Evolutionary conservation across 2,329 filamentous ascomycete species (phyloP), one percentile per base, ranked within the genome.

Genomic region (Trichophyton rubrum): DNA sequence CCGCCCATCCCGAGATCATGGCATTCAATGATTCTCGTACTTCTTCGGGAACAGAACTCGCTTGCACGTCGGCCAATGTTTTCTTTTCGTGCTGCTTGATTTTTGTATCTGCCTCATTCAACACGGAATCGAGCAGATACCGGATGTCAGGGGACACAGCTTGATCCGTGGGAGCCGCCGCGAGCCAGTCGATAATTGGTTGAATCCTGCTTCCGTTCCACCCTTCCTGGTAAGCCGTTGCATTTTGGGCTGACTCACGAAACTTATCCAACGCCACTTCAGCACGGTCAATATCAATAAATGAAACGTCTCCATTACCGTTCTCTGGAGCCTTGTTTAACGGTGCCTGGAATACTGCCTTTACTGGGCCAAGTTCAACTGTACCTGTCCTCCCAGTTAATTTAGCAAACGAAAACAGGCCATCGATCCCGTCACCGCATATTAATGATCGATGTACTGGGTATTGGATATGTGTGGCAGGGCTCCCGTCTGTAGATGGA

Each of bases 391-490:
- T 67, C 22, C 66, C 67, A 47, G 73, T 64, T 51, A 74, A 61
- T 13, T 66, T 67, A 51, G 70, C 68, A 47, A 72, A 74, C 13
- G 71, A 66, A 38, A 76, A 67, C 0, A 87, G 83, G 6, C 87
- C 89, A 59, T 82, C 76, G 1, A 95, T 74, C 0, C 89, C 90
- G 56, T 88, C 81, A 0, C 84, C 85, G 7, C 95, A 81, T 8
- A 96, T 67, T 15, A 96, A 74, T 0, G 86, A 84, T 69, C 86
- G 88, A 70, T 97, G 92, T 0, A 96, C 90, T 0, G 92, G 91
- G 51, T 89, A 90, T 5, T 85, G 83, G 47, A 93, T 79, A 15
- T 85, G 81, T 11, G 85, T 84, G 61, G 84, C 80, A 63, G 84
- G 79, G 7, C 85, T 85, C 15, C 82, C 83, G 62, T 79, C 80